phyloP scores from a whole-genome alignment of 352 stramenopile genomes.

The Pythium dissotocum region DNA sequence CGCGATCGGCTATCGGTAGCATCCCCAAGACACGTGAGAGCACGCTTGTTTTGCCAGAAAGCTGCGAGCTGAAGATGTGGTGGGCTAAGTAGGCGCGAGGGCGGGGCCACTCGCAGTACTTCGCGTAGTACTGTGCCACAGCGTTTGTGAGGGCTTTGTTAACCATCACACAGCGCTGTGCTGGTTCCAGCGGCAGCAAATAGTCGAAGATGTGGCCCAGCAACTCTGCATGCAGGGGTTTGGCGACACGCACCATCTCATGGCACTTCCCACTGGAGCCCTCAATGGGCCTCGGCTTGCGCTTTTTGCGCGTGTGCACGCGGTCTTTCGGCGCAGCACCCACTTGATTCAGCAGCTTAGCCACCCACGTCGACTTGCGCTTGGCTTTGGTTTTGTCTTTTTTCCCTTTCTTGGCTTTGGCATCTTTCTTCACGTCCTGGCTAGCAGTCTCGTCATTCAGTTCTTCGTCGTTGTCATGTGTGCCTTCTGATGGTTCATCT shows the following conservation, averaged over 20 bases:
- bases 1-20: slow-evolving; percentile 14
- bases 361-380: slow-evolving; percentile 33
- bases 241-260: slow-evolving; percentile 10
- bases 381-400: slow-evolving; percentile 11
- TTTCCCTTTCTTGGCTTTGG: slow-evolving; percentile 8
- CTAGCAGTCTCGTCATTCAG: background rate
- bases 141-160: slow-evolving; percentile 35
- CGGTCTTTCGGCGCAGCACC: slow-evolving; percentile 36
- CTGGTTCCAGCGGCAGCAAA: slow-evolving; percentile 35
- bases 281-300: slow-evolving; percentile 13
- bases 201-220: slow-evolving; percentile 43
- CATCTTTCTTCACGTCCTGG: background rate
- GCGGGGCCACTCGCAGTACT: slow-evolving; percentile 40
- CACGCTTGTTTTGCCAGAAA: background rate
- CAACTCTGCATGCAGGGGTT: slow-evolving; percentile 23
- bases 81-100: slow-evolving; percentile 38
- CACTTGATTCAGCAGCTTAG: slow-evolving; percentile 45
- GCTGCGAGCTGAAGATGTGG: slow-evolving; percentile 13
- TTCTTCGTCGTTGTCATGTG: background rate
- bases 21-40: slow-evolving; percentile 30
- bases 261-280: slow-evolving; percentile 4
- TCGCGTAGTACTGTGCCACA: slow-evolving; percentile 42
- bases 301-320: slow-evolving; percentile 36
- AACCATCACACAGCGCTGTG: slow-evolving; percentile 31
- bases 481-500: background rate